Conservation (phyloP, 2,329 filamentous ascomycete genomes). For the Lachnellula suecica region DNA sequence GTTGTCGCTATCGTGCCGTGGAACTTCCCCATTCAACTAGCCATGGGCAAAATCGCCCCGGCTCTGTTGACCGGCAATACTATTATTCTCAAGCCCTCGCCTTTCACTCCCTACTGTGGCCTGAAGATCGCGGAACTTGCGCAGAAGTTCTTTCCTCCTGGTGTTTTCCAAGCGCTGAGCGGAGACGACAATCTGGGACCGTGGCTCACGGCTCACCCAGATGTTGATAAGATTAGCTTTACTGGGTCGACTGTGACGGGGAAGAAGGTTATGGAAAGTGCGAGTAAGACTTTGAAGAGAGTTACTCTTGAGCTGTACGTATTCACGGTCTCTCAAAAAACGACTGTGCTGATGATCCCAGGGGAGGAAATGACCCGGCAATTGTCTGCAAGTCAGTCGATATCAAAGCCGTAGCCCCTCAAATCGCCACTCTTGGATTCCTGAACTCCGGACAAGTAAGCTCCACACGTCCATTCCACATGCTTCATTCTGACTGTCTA, state of each 20-base stretch:
- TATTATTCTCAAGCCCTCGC: constrained; percentile 55
- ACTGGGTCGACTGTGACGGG: constrained; percentile 52
- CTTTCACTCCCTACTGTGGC: constrained; percentile 49
- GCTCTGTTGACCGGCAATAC: constrained; percentile 49
- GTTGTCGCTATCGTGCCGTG: constrained; percentile 56
- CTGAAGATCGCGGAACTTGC: constrained; percentile 51
- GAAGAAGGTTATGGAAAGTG: constrained; percentile 47
- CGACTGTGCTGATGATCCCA: no score
- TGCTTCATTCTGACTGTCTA: neutral
- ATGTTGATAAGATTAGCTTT: constrained; percentile 56
- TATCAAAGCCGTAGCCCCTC: constrained; percentile 40
- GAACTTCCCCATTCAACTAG: constrained; percentile 52
- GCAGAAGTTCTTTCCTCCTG: constrained; percentile 46
- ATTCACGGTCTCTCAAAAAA: no score
- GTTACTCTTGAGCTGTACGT: constrained; percentile 48
- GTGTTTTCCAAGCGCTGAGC: constrained; percentile 53
- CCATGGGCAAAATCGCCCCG: constrained; percentile 29
- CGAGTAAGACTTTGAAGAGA: constrained; percentile 49
- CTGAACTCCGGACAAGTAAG: constrained; percentile 48
- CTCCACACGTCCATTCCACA: no score
- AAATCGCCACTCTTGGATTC: constrained; percentile 47
- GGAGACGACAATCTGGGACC: constrained; percentile 53
- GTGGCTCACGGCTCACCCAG: constrained; percentile 48
- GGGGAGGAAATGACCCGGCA: constrained; percentile 53
- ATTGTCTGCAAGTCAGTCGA: constrained; percentile 53